Evolutionary conservation across 2,329 filamentous ascomycete species (phyloP), one percentile per base, ranked within the genome.

Genomic region (Alternaria angustiovoidea): DNA sequence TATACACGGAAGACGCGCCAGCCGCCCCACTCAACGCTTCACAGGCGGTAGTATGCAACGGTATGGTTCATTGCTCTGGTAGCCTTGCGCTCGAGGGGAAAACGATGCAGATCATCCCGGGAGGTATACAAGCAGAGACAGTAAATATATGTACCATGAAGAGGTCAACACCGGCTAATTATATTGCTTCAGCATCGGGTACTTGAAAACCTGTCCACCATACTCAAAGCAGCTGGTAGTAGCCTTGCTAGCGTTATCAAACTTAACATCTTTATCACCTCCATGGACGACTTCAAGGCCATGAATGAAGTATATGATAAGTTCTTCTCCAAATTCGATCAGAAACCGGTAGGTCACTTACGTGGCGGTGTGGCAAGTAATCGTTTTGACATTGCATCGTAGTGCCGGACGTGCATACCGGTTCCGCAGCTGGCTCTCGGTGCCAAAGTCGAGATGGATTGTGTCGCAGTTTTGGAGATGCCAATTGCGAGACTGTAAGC

Each of bases 21-120:
- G 8, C 34, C 22, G 11, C 48, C 16, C 48, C 34, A 36, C 48
- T 26, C 20, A 34, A 51, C 22, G 48, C 48, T 22, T 51, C 48
- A 18, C 48, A 51, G 34, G 48, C n/a, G 22, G 34, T 51, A 12
- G 34, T 51, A 34, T 51, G 48, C 32, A 39, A 51, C n/a, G 48
- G 48, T 7, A 51, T 51, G 28, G 32, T 51, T n/a, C 48, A 51
- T 36, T 51, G 48, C 32, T 51, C 48, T 18, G 48, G 48, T 4
- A 39, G 11, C 32, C 48, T 51, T 36, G 32, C 48, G 34, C 20
- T 51, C 14, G 32, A 51, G 32, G 22, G 7, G 16, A 34, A 34
- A 16, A 26, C 22, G 2, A 51, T 51, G 34, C n/a, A 39, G n/a
- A 36, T 51, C 32, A 39, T 51, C 34, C 20, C 48, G 11, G 48